Evolutionary conservation across 768 basidiomycete species (phyloP), one percentile per base, ranked within the genome.

Genomic region (Rhizopogon salebrosus): DNA sequence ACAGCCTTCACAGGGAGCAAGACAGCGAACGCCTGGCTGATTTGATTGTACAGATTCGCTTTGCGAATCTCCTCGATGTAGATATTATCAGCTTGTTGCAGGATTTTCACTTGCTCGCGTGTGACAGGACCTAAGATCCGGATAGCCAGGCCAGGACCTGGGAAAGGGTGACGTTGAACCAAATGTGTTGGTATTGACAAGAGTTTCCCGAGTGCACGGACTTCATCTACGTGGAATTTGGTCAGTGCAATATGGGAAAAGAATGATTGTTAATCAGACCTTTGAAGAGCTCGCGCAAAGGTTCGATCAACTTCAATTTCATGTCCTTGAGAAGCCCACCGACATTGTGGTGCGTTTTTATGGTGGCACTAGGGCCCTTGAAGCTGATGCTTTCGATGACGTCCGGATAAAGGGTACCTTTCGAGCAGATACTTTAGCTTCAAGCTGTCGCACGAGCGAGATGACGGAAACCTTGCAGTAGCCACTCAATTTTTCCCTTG

Each of bases 341-440:
- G 59, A 98, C 97, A 60, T 99, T 99, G 70, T 98, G 97, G 68
- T 99, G 97, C 2, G 97, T 98, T 79, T 99, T 99, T 78, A 99
- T 99, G 9, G 95, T 98, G 36, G 97, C 97, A 58, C 89, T 92
- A 0, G 97, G 97, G 2, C 97, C 97, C 72, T 98, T 98, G 82
- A 99, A 99, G 72, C 89, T 92, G 73, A 99, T 97, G 66, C 89
- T 92, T 76, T 99, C 97, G 66, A 98, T 99, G 54, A 99, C 97
- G 65, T 99, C 97, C 2, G 97, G 97, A 70, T 98, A 99, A 13
- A 99, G 80, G 0, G 97, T 99, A 4, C 97, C 97, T 31, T 31
- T 3, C 29, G 11, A 31, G 10, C 3, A 31, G 29, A 31, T 8
- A 10, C 9, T 31, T 31, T 31, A 31, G 29, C 11, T 31, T 10